Conservation (phyloP, 108 stramenopile species). For the Cylindrotheca closterium region DNA sequence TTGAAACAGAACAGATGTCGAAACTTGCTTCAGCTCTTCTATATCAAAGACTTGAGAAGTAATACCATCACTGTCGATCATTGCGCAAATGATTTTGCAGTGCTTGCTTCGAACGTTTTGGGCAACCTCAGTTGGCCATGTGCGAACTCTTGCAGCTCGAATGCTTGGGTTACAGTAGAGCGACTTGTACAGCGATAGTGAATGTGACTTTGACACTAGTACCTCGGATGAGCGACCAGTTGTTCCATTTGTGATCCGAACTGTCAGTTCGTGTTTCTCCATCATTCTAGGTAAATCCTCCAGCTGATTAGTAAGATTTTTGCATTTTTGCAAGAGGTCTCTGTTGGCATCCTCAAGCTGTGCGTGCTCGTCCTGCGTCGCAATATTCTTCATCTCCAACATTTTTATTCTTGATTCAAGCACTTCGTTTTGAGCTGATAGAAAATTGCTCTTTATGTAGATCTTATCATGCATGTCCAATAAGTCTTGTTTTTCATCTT, state of each 20-base stretch:
- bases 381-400: too few species aligned
- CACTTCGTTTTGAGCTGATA: too few species aligned
- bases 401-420: too few species aligned
- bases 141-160: not conserved
- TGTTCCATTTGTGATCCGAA: conserved; percentile 27
- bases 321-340: too few species aligned
- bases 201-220: conserved; percentile 17
- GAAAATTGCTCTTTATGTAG: too few species aligned
- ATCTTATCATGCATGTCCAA: too few species aligned
- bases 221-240: conserved; percentile 24
- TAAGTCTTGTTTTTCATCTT: too few species aligned
- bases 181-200: conserved; percentile 19
- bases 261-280: conserved; percentile 4
- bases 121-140: not conserved
- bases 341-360: too few species aligned
- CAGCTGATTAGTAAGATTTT: not conserved
- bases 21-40: not conserved
- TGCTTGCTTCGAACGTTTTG: not conserved
- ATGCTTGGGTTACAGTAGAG: conserved; percentile 25
- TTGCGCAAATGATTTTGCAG: not conserved
- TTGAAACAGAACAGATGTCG: not conserved
- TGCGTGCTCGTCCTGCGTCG: too few species aligned
- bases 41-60: not conserved
- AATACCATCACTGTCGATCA: not conserved
- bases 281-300: not conserved